Evolutionary conservation across 2,329 filamentous ascomycete genomes (phyloP), one percentile per base, ranked within the genome.

Genomic region (Xylariomycetidae sp.): DNA sequence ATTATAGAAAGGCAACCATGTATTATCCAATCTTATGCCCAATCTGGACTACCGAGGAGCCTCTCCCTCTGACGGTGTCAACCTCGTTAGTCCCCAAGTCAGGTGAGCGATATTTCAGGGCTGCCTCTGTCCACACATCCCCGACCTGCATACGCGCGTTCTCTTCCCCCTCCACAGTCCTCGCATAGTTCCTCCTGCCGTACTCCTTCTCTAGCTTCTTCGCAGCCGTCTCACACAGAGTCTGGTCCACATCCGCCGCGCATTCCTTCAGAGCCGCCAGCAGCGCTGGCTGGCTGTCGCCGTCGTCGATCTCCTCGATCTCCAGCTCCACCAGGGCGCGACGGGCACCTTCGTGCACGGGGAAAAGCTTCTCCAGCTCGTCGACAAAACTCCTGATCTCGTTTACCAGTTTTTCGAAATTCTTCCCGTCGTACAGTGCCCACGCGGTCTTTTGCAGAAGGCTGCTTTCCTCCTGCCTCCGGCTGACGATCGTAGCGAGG

Each of bases 341-440:
- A 31, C 36, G 36, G 15, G 18, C 35, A 12, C 9, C 25, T 27
- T 53, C 39, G 5, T 16, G 7, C 16, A 38, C 19, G 25, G 52
- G 34, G 33, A 41, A 36, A 14, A 50, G 34, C 19, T 45, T 48
- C 30, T 57, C 53, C 10, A 59, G 30, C 2, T 49, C 45, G 12
- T 54, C 46, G 2, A 57, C 27, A 5, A 50, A 45, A 12, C 17
- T 39, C 3, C 28, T 37, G 9, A 56, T 41, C 11, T 52, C 28
- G 3, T 34, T 28, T 5, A 57, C 31, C 3, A 57, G 26, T 27
- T 41, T 41, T 6, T 38, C 32, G 15, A 41, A 36, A 25, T 41
- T 37, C 16, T 25, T 28, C 22, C 28, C 41, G 22, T 51, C 45
- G 31, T 53, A 50, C 13, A 53, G 31, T 13, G 45, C 50, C 43